Evolutionary conservation across 768 basidiomycete species (phyloP).

Genomic region (Termitomyces sp.): DNA sequence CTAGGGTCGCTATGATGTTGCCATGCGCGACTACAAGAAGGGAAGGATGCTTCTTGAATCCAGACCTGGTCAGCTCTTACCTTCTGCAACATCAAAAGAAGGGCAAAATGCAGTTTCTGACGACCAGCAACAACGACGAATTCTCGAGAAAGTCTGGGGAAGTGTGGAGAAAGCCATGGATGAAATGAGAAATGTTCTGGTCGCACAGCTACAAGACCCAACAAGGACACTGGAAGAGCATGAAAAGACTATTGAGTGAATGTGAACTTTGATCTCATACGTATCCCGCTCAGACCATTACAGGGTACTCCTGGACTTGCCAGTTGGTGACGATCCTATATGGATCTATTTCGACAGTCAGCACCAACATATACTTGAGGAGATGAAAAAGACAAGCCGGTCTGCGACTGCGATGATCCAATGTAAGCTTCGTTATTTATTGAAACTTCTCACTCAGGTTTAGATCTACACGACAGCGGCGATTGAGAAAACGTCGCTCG

Average conservation of each 20-base stretch:
- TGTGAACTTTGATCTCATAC: conserved; percentile 4
- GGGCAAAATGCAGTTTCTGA: conserved; percentile 40
- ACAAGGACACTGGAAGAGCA: conserved; percentile 84
- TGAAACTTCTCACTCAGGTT: neutral
- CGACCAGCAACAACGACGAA: conserved; percentile 81
- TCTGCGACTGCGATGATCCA: conserved; percentile 49
- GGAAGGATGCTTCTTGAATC: conserved; percentile 88
- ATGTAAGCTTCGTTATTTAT: conserved; percentile 28
- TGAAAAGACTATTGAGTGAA: conserved; percentile 94
- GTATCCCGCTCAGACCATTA: conserved; percentile 3
- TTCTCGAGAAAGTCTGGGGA: conserved; percentile 94
- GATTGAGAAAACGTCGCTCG: conserved; percentile 35
- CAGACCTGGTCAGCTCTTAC: conserved; percentile 80
- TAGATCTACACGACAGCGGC: conserved; percentile 31
- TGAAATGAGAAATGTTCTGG: conserved; percentile 78
- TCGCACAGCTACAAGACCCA: conserved; percentile 78
- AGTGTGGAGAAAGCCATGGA: conserved; percentile 93
- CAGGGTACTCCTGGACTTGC: conserved; percentile 87
- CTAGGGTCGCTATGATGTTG: conserved; percentile 90
- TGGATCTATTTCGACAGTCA: conserved; percentile 97
- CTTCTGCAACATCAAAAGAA: conserved; percentile 60
- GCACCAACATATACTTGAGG: conserved; percentile 78
- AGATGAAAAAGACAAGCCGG: conserved; percentile 61
- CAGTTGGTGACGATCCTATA: conserved; percentile 81
- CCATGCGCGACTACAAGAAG: conserved; percentile 95